These are phyloP conservation scores for Thoreauomyces humboldtii DNA, from an alignment of 192 early-diverging fungal species.

Conservation along the genomic window DNA sequence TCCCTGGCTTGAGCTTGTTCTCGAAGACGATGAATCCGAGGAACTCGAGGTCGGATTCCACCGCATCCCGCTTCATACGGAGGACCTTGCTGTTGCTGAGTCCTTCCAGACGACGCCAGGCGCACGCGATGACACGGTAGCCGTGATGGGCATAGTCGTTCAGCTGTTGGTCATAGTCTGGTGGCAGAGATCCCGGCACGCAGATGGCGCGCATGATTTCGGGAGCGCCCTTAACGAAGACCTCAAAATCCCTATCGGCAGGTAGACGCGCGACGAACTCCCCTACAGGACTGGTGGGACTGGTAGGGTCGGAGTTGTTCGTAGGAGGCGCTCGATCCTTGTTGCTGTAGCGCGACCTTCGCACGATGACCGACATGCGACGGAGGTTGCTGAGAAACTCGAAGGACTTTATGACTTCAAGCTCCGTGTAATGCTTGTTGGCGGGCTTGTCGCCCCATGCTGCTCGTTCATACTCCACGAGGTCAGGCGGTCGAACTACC, in stretches of 20 bases:
- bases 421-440: slow-evolving; percentile 38
- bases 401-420: slow-evolving; percentile 64
- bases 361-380: slow-evolving; percentile 88
- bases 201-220: slow-evolving; percentile 93
- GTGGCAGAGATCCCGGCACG: slow-evolving; percentile 74
- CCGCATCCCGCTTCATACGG: slow-evolving; percentile 76
- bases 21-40: slow-evolving; percentile 98
- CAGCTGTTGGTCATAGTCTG: slow-evolving; percentile 78
- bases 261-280: not conserved
- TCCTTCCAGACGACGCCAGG: slow-evolving; percentile 68
- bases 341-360: slow-evolving; percentile 30
- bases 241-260: slow-evolving; percentile 50
- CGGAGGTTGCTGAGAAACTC: slow-evolving; percentile 90
- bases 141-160: slow-evolving; percentile 90
- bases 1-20: slow-evolving; percentile 94
- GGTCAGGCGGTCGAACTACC: slow-evolving; percentile 83
- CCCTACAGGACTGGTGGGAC: not conserved
- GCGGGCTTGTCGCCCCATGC: slow-evolving; percentile 3
- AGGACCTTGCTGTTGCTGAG: slow-evolving; percentile 74
- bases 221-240: slow-evolving; percentile 97
- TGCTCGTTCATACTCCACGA: slow-evolving; percentile 33
- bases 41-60: slow-evolving; percentile 83
- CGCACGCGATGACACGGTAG: slow-evolving; percentile 95
- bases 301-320: not conserved
- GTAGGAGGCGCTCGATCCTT: slow-evolving; percentile 4